These are phyloP conservation scores for Lathyrus sativus DNA, from an alignment of 306 rosid species.

Conservation along the genomic window DNA sequence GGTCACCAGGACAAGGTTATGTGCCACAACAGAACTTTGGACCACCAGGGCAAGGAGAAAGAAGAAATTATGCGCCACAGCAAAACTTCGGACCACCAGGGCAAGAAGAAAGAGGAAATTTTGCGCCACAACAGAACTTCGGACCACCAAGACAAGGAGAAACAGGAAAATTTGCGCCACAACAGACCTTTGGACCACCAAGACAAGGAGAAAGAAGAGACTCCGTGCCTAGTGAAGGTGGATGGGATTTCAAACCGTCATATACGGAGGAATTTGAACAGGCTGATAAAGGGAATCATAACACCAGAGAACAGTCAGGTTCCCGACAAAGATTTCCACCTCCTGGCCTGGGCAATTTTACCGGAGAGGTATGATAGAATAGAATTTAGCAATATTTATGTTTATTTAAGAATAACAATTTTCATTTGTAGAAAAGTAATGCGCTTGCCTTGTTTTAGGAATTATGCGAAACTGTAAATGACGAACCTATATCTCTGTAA, in stretches of 20 bases:
- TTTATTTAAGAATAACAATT: slow-evolving; percentile 1
- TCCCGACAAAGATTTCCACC: slow-evolving; percentile 55
- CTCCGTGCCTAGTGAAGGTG: slow-evolving; percentile 43
- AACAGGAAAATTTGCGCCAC: slow-evolving; percentile 34
- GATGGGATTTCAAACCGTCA: slow-evolving; percentile 52
- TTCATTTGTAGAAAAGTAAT: not conserved
- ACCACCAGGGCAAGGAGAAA: slow-evolving; percentile 24
- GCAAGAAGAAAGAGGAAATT: slow-evolving; percentile 39
- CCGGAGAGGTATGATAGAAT: slow-evolving; percentile 39
- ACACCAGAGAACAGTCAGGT: slow-evolving; percentile 42
- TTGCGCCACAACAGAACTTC: slow-evolving; percentile 44
- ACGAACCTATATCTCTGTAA: not conserved
- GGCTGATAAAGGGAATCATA: slow-evolving; percentile 28
- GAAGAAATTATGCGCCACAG: too few species aligned
- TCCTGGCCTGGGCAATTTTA: slow-evolving; percentile 52
- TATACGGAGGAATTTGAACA: slow-evolving; percentile 56
- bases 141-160: slow-evolving; percentile 51
- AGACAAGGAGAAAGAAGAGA: slow-evolving; percentile 58
- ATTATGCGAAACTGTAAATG: not conserved
- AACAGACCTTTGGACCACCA: slow-evolving; percentile 46
- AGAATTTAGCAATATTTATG: not conserved
- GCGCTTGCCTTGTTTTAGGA: slow-evolving; percentile 7
- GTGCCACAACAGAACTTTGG: slow-evolving; percentile 44
- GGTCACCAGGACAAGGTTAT: too few species aligned
- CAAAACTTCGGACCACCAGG: slow-evolving; percentile 48